Evolutionary conservation across 768 basidiomycete genomes (phyloP), one percentile per base, ranked within the genome.

Genomic region (Strobilomyces confusus): DNA sequence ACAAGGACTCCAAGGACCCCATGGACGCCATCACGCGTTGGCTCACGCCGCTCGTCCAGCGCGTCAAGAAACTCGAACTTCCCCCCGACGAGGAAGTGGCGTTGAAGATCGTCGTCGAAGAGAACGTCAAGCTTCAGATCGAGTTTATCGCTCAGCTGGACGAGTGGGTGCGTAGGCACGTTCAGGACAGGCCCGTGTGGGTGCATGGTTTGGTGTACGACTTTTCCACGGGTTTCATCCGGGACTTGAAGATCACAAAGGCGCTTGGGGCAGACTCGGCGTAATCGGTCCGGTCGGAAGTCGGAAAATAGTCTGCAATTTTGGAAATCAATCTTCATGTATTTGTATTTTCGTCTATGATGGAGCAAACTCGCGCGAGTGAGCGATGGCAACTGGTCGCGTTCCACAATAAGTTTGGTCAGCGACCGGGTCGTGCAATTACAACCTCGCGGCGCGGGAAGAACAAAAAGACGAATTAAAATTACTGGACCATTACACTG

Each of bases 191-290:
- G 64, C 71, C 79, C 11, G 74, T 86, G n/a, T 75, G 71, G 71
- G 77, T 89, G 32, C 87, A 89, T 57, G 87, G 87, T 34, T 87
- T 82, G 85, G 80, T 89, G 14, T 87, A 86, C 61, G 80, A 86
- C 37, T 70, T 89, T 56, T 73, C 73, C 36, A 76, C 71, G 34
- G 88, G 87, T 9, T 69, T 72, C 49, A 63, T 89, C 61, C 74
- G 70, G 63, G 86, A 89, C 60, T 67, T 90, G 55, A 63, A 73
- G 6, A 62, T 86, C 46, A 73, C 80, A 25, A 64, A 62, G 34
- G 76, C 29, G 11, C 25, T 54, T 5, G 47, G 47, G 15, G 41
- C 23, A 22, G 13, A 25, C 23, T 25, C 22, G 11, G 22, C 22
- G 38, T 36, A 34, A 38, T 11, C 13, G 34, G 13, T 13, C n/a